These are phyloP conservation scores for Pueraria montana DNA, from an alignment of 306 rosid species.

Conservation along the genomic window DNA sequence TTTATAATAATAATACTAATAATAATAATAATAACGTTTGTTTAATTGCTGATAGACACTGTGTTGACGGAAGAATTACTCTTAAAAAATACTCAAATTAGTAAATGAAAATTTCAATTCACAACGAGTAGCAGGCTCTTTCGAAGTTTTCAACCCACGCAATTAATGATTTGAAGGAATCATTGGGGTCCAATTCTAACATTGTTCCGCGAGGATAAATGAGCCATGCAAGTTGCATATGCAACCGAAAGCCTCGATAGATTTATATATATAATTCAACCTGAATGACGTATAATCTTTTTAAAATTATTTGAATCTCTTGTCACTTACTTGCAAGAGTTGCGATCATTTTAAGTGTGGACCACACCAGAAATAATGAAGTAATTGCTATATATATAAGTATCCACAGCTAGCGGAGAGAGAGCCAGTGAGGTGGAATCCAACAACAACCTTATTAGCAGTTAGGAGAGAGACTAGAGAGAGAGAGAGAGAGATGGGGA, in stretches of 20 bases:
- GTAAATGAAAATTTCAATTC: neutral
- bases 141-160: neutral
- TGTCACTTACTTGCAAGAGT: neutral
- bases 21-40: too few species aligned
- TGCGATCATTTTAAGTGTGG: neutral
- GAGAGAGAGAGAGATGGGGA: constrained; percentile 52
- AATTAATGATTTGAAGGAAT: neutral
- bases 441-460: neutral
- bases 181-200: neutral
- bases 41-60: too few species aligned
- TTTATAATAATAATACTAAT: too few species aligned
- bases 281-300: too few species aligned
- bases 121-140: neutral
- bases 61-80: too few species aligned
- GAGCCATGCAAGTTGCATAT: neutral
- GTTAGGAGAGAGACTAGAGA: too few species aligned
- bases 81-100: too few species aligned
- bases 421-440: neutral
- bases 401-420: neutral
- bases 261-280: neutral
- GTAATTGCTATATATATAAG: neutral
- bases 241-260: neutral
- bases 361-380: neutral
- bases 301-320: neutral
- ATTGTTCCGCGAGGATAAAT: neutral